These are phyloP conservation scores for Kondoa subrosea DNA, from an alignment of 768 basidiomycete genomes.

Conservation along the genomic window DNA sequence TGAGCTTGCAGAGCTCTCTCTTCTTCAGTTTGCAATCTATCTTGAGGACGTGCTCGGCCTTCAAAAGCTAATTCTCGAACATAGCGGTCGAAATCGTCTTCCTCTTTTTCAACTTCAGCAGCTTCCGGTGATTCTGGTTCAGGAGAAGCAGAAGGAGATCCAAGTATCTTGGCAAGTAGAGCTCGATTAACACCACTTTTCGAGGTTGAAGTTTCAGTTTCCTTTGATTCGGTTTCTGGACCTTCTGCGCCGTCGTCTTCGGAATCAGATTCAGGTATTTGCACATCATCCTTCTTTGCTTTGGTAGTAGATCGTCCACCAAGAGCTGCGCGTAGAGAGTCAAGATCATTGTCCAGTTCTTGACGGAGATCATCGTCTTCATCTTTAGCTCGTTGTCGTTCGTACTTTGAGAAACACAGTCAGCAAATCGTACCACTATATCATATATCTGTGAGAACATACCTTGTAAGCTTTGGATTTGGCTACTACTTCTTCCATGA, in stretches of 20 bases:
- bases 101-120: not conserved
- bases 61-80: conserved; percentile 88
- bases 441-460: no score
- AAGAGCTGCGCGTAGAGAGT: conserved; percentile 52
- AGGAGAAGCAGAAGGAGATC: conserved; percentile 12
- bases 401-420: conserved; percentile 40
- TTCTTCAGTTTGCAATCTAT: conserved; percentile 90
- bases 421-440: no score
- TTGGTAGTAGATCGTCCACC: not conserved
- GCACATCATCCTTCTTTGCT: conserved; percentile 2
- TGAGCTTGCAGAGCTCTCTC: conserved; percentile 79
- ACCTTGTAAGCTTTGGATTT: conserved; percentile 96
- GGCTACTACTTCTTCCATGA: conserved; percentile 93
- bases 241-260: conserved; percentile 1
- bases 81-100: conserved; percentile 72
- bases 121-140: not conserved
- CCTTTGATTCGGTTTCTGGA: not conserved
- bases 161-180: conserved; percentile 28
- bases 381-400: conserved; percentile 73
- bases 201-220: conserved; percentile 17
- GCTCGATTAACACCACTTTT: conserved; percentile 27
- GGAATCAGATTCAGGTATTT: not conserved
- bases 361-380: conserved; percentile 69
- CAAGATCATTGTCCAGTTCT: conserved; percentile 74
- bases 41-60: conserved; percentile 78